Base-by-base conservation (phyloP, 148 eudicot genomes). In the Fallopia convolvulus region DNA sequence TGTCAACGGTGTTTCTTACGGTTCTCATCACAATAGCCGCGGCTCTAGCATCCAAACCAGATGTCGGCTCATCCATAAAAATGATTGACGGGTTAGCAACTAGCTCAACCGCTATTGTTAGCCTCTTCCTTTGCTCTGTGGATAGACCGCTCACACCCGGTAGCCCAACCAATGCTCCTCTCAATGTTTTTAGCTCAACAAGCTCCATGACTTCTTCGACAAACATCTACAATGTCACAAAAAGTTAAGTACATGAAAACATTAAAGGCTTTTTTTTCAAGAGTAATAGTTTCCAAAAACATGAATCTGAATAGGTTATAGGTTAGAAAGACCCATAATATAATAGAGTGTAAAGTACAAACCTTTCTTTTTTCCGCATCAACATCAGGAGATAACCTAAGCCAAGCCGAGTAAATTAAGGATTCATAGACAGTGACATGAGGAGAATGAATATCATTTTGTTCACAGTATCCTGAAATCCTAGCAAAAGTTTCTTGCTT, bases 401-500 rank as follows among this genome's bases (percentile, higher is more conserved):
- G 80, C 93, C 93, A 92, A 11, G 95, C 93, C 18, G 97, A 92
- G 80, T 88, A 90, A 10, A 90, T 15, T 44, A 92, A 39, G 40
- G 97, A 92, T 74, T 92, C 97, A 76, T 86, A 83, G 26, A 92
- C 90, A 63, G 97, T 89, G 18, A 92, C 93, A 73, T 86, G 88
- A 50, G 97, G 97, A 78, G 94, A 92, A 82, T 92, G 97, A 40
- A 89, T 90, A 40, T 92, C 97, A 72, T 76, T 88, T 74, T 92
- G 95, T 77, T 92, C 97, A 84, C 97, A 92, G 39, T 92, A 92
- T 46, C 95, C 95, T n/a, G 89, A 85, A 23, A 92, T 77, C 17
- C 97, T 89, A 72, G 97, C 92, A 86, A 94, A 94, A 10, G 94
- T 90, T 55, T 78, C 82, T 80, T 92, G 98, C 33, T 90, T 88